Evolutionary conservation across 768 basidiomycete genomes (phyloP), one percentile per base, ranked within the genome.

Genomic region (Tephrocybe sp.): DNA sequence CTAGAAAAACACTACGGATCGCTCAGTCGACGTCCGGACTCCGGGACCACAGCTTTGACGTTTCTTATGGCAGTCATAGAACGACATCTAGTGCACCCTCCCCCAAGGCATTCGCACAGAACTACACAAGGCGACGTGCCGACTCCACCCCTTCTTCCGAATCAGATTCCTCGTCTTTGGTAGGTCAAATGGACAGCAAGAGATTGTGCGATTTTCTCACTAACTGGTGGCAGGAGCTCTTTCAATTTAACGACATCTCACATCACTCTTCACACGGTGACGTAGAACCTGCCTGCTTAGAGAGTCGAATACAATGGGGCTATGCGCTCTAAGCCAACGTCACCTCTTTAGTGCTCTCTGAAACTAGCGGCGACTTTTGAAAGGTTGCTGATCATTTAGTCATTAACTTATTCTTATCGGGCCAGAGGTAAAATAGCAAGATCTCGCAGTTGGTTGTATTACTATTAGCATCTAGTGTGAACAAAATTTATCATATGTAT

Each of bases 261-360:
- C 31, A 8, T 39, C 22, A 44, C 39, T 22, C 14, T 33, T 43
- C 33, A 4, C 42, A 48, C 17, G n/a, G n/a, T n/a, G n/a, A n/a
- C n/a, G 26, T 26, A 26, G 36, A 43, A 23, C 38, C 49, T 31
- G 7, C 4, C 14, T 30, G 14, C 22, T 41, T 58, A 8, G 64
- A 69, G 22, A 41, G 50, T 13, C 59, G 61, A 38, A 62, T 75
- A 51, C 65, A 75, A 49, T 77, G 72, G 74, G 73, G 73, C 47
- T 74, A 76, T 56, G 75, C 76, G 17, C 58, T 77, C 39, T 78
- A 61, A 60, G 22, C 9, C 23, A 17, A 47, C 45, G 23, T 44
- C 19, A 12, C 45, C 44, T 36, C 20, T 16, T 22, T 34, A 9
- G 22, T 11, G 19, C 43, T 26, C 26, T 3, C 4, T 26, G 26